phyloP scores from a whole-genome alignment of 1,139 yeast species.

The Nakaseomyces bracarensis region DNA sequence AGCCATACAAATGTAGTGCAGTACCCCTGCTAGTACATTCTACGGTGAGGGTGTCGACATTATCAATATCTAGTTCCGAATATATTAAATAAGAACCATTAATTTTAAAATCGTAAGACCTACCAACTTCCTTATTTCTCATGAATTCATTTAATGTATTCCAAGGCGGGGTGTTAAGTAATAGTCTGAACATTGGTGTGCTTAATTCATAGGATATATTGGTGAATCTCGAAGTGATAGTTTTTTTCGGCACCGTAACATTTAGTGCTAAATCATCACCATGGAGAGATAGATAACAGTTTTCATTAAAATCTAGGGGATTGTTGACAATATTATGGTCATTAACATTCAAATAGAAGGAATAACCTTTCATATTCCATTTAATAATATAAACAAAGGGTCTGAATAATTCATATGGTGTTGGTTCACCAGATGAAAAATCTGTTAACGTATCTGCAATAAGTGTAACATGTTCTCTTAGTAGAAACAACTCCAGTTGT shows the following conservation, averaged over 20 bases:
- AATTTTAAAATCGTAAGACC: conserved; percentile 52
- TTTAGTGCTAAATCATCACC: conserved; percentile 50
- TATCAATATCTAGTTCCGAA: conserved; percentile 50
- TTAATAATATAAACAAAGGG: conserved; percentile 56
- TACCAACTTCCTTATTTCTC: conserved; percentile 54
- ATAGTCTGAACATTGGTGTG: conserved; percentile 56
- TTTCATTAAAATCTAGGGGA: conserved; percentile 75
- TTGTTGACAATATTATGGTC: conserved; percentile 82
- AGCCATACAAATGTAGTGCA: conserved; percentile 69
- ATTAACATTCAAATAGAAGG: conserved; percentile 67
- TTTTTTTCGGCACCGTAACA: conserved; percentile 51
- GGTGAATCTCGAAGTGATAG: conserved; percentile 50
- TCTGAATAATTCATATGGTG: conserved; percentile 66
- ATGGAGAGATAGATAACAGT: conserved; percentile 64
- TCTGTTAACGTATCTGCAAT: conserved; percentile 70
- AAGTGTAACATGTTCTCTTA: conserved; percentile 77
- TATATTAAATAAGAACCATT: conserved; percentile 61
- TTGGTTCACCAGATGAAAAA: conserved; percentile 65
- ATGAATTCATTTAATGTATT: conserved; percentile 72
- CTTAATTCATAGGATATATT: conserved; percentile 45
- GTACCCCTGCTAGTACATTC: conserved; percentile 59
- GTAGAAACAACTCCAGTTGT: conserved; percentile 51
- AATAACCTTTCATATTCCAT: conserved; percentile 53
- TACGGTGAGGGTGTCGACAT: conserved; percentile 62
- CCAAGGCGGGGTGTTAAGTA: conserved; percentile 82